A percentile compares a stretch with the other conserved stretches of the same genome.
phyloP scores from a whole-genome alignment of 2,329 filamentous ascomycete genomes.

The Apiospora kogelbergensis region DNA sequence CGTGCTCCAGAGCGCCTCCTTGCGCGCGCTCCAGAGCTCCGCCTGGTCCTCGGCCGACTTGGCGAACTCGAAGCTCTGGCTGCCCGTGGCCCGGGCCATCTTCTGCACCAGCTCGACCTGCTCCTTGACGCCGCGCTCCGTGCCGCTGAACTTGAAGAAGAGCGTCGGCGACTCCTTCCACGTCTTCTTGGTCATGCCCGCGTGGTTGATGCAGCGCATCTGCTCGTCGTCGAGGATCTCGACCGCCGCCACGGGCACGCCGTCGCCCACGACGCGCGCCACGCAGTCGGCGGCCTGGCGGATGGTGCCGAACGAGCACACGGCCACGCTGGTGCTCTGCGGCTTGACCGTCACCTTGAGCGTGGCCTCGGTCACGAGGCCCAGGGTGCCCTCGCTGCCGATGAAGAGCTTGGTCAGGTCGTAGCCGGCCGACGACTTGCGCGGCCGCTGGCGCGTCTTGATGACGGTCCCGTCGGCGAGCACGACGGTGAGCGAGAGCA shows the following conservation, averaged over 20 bases:
- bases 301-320: slow-evolving; percentile 48
- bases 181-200: slow-evolving; percentile 54
- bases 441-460: slow-evolving; percentile 74
- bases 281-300: slow-evolving; percentile 70
- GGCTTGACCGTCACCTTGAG: slow-evolving; percentile 74
- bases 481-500: slow-evolving; percentile 77
- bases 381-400: slow-evolving; percentile 79
- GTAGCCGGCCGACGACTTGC: slow-evolving; percentile 81
- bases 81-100: slow-evolving; percentile 46
- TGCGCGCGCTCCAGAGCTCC: slow-evolving; percentile 80
- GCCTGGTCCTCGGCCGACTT: slow-evolving; percentile 66
- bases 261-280: slow-evolving; percentile 67
- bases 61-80: slow-evolving; percentile 77
- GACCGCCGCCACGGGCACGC: slow-evolving; percentile 74
- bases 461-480: slow-evolving; percentile 79
- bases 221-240: slow-evolving; percentile 81
- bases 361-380: slow-evolving; percentile 76
- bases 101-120: slow-evolving; percentile 54
- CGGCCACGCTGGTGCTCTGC: slow-evolving; percentile 71
- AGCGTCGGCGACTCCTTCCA: slow-evolving; percentile 68
- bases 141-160: slow-evolving; percentile 72
- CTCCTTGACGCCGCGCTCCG: slow-evolving; percentile 69
- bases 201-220: slow-evolving; percentile 58
- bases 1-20: slow-evolving; percentile 81
- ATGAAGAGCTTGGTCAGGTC: slow-evolving; percentile 78